A percentile compares a stretch with the other conserved stretches of the same genome.
phyloP scores from a whole-genome alignment of 257 asterid genomes.

The Solanum chilense region DNA sequence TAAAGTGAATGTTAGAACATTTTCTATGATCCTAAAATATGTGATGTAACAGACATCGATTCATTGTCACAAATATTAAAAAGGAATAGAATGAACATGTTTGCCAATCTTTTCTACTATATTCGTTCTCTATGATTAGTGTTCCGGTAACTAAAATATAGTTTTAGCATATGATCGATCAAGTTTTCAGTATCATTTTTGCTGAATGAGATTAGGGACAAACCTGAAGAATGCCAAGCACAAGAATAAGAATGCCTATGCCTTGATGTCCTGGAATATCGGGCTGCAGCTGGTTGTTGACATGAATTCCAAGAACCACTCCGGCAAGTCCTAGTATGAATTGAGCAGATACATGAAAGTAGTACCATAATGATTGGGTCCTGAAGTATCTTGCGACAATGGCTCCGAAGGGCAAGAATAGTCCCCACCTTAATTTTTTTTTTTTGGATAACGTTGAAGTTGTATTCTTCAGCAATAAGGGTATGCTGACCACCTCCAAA shows the following conservation, averaged over 20 bases:
- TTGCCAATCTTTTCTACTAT: neutral
- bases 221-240: conserved; percentile 71
- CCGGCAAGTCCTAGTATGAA: conserved; percentile 71
- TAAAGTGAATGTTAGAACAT: neutral
- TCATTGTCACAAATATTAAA: neutral
- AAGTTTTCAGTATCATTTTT: neutral
- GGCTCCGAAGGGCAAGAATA: conserved; percentile 74
- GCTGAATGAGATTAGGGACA: neutral
- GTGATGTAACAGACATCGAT: neutral
- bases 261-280: conserved; percentile 68
- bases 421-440: conserved; percentile 36
- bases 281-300: conserved; percentile 44
- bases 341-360: conserved; percentile 61
- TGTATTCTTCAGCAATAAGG: too few species aligned
- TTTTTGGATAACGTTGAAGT: too few species aligned
- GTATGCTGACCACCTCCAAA: too few species aligned
- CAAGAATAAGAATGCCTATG: conserved; percentile 63
- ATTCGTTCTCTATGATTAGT: neutral
- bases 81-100: neutral
- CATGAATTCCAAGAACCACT: conserved; percentile 54
- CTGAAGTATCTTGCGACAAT: conserved; percentile 66
- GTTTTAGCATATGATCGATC: neutral
- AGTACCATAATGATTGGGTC: conserved; percentile 53
- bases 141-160: neutral
- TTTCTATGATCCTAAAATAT: neutral